Evolutionary conservation across 2,329 filamentous ascomycete species (phyloP), one percentile per base, ranked within the genome.

Genomic region (Penicillium frequentans): DNA sequence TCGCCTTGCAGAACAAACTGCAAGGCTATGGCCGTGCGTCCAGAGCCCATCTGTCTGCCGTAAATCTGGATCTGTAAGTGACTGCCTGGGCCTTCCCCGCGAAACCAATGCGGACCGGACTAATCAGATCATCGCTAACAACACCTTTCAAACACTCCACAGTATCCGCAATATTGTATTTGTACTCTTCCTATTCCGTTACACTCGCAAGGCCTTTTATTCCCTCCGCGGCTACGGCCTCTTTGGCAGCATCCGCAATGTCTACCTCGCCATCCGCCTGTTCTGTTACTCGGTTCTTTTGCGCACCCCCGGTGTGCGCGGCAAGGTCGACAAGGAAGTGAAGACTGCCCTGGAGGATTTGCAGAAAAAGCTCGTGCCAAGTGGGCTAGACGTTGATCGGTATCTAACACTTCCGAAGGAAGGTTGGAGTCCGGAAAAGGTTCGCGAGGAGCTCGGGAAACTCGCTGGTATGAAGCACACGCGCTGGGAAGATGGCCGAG

Each of bases 401-500:
- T 90, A 95, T 75, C 81, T 91, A 26, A 81, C 83, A 6, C 81
- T 99, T 16, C 95, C 95, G 5, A 89, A 89, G 72, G 86, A 93
- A 70, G 93, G 93, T 72, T 90, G 93, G 88, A 82, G 84, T 26
- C 82, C 88, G 43, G 92, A 97, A 19, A 86, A 87, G 61, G 84
- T 99, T 43, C 85, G 87, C 65, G 84, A 86, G 58, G 93, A 97
- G 80, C 83, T 99, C 60, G 85, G 88, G 58, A 85, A 86, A 64
- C 81, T 99, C 64, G 87, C 88, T 16, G 86, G 83, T 49, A 90
- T 99, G 90, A 89, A 97, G 68, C 95, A 98, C 76, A 96, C 93
- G 2, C 85, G 90, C 63, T 99, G 95, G 95, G 95, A 99, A 77
- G 93, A 98, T 74, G 95, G 95, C 9, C 88, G 86, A 63, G 95